These are phyloP conservation scores for Staphylotrichum longicolle DNA, from an alignment of 495 filamentous ascomycete genomes.

Conservation along the genomic window DNA sequence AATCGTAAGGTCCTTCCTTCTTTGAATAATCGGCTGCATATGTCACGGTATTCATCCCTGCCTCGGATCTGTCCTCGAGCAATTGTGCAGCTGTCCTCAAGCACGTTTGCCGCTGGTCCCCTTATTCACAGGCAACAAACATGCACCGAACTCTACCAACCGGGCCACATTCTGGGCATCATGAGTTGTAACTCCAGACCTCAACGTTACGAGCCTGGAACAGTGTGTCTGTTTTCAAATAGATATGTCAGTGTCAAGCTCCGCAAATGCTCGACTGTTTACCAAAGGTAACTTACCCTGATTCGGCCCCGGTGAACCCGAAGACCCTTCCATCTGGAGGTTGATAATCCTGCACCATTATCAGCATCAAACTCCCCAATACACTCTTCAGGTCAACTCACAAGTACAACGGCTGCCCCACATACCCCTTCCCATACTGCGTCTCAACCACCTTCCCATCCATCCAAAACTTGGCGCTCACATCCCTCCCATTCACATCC, in stretches of 20 bases:
- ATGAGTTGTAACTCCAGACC: slow-evolving; percentile 37
- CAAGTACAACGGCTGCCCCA: slow-evolving; percentile 50
- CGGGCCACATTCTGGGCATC: neutral
- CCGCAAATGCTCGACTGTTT: too few species aligned
- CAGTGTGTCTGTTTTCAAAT: slow-evolving; percentile 34
- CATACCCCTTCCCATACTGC: slow-evolving; percentile 51
- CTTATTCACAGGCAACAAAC: too few species aligned
- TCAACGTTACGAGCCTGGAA: slow-evolving; percentile 44
- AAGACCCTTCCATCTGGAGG: slow-evolving; percentile 52
- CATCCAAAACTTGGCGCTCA: slow-evolving; percentile 54
- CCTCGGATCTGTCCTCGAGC: too few species aligned
- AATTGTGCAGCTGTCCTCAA: too few species aligned
- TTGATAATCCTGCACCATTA: slow-evolving; percentile 42
- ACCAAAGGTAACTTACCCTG: slow-evolving; percentile 31
- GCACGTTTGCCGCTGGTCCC: too few species aligned
- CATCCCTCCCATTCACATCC: slow-evolving; percentile 53
- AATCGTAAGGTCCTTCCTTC: too few species aligned
- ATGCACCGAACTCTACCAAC: too few species aligned
- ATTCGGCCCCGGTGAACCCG: slow-evolving; percentile 46
- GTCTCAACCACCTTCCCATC: slow-evolving; percentile 50
- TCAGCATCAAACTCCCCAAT: slow-evolving; percentile 12
- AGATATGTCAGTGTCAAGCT: neutral
- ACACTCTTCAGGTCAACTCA: slow-evolving; percentile 29
- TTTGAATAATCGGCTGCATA: too few species aligned
- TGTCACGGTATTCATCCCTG: too few species aligned